Evolutionary conservation across 2,329 filamentous ascomycete species (phyloP), one percentile per base, ranked within the genome.

Genomic region (Lizonia empirigonia): DNA sequence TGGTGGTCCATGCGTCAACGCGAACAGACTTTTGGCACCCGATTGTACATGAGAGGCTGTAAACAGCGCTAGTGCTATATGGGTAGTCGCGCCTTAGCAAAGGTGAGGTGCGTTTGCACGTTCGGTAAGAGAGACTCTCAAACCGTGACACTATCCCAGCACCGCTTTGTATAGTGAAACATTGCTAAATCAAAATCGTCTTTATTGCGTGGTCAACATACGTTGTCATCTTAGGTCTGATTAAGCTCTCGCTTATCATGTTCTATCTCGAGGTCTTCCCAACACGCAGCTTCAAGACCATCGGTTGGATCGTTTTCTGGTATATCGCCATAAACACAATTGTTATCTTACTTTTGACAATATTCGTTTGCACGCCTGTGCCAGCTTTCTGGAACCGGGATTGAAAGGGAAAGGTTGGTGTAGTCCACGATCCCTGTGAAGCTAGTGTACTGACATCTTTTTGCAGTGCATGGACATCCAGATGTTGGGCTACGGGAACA

Each of bases 221-320:
- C 33, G 41, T 59, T 1, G 7, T 64, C 7, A 49, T 66, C 0
- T 56, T 67, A 0, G 62, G 58, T 9, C 46, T 68, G 15, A 65
- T 62, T 42, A 69, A 69, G 35, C 41, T 67, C 6, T 64, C 65
- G 4, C 46, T 69, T 1, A 38, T 65, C 19, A 35, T 65, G 4
- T 67, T 67, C 40, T 70, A 68, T 27, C 60, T 69, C 12, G 58
- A 67, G 20, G 68, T 70, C 37, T 70, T 70, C 52, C 35, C 55
- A n/a, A 54, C 55, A 1, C 44, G 34, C 4, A 46, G 35, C 3
- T 64, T 65, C 24, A 46, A 51, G 1, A 58, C 62, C 13, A 44
- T 44, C 7, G 55, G 61, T 8, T 62, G 56, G 23, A 29, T 58
- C 13, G 39, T 65, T 5, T 37, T 68, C 1, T 52, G 23, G 0